Evolutionary conservation across 257 asterid genomes (phyloP), one percentile per base, ranked within the genome.

Genomic region (Scutellaria minor): DNA sequence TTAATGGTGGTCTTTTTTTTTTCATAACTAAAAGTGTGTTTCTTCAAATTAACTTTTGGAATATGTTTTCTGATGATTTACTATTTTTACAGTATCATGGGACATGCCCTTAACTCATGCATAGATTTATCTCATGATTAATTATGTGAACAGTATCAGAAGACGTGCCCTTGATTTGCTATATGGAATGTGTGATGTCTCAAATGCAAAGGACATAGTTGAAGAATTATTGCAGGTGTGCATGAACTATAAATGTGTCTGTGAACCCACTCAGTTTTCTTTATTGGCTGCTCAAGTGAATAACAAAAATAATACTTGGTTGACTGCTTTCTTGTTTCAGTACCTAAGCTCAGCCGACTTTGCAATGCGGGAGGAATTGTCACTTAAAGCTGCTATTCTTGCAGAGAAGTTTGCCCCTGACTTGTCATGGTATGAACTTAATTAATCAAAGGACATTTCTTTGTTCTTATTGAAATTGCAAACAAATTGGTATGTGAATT

Each of bases 361-460:
- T 64, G 81, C 86, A 24, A 84, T 84, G 84, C 84, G 81, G 68
- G 88, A 81, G 68, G 88, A 84, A 63, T 71, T 93, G 82, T 78
- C 97, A 6, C 91, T 90, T 31, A 93, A 93, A 85, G 90, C 93
- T 81, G 98, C 97, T 50, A 93, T 90, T 83, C 91, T 93, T 12
- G 95, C 97, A 5, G 98, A 93, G 89, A 93, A 93, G 83, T 93
- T 93, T 82, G 96, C 98, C 52, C 98, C 98, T 44, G 98, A 93
- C 85, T 80, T 93, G 77, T 88, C 98, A 53, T 93, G 98, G 98
- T 93, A 90, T 71, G 90, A 64, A 54, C 10, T 41, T 53, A 24
- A 45, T 58, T 27, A 27, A 50, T 71, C 15, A 44, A 60, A 62
- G 42, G 40, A 22, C 46, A 67, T 66, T 22, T 64, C 22, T 58